Base-by-base conservation (phyloP, 2,329 filamentous ascomycete species). In the Hirsutella rhossiliensis region DNA sequence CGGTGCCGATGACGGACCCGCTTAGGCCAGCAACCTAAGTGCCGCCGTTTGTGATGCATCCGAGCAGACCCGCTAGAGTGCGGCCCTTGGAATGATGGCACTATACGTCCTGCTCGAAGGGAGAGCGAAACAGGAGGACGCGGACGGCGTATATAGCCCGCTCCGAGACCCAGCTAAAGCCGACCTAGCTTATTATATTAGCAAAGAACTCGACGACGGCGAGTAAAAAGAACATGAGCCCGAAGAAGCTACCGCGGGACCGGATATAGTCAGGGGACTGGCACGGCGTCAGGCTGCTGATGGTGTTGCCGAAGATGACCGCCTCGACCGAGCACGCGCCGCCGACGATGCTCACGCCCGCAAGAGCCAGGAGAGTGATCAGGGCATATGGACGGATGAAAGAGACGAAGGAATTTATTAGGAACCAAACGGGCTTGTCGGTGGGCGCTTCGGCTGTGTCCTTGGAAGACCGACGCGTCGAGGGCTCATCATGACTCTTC, bases 51-150 rank as follows among this genome's bases (percentile, higher is more conserved):
- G 78, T 84, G 47, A 86, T 80, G 50, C 77, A 73, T 0, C 73
- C 75, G 2, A 84, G 66, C 6, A 86, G 64, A 13, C 29, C 13
- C 13, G 29, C 17, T 0, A 80, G 77, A 3, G 69, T 77, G 19
- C 79, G 71, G 7, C 67, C 69, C 15, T 73, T 66, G 0, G 76
- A 76, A 52, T 82, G 73, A 51, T 84, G 80, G 80, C 80, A 85
- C 48, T 80, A 69, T 32, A 81, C 62, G 52, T 80, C 75, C 58
- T 82, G 79, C 43, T 74, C 67, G 36, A 84, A 69, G 1, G 82
- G 61, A 0, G 77, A 72, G 4, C 76, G 70, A 51, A 83, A 73
- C 0, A 76, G 78, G 2, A 78, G 54, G 4, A 78, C 69, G 43
- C 78, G 68, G 12, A 80, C 69, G 27, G 66, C 69, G 55, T 76